A percentile compares a stretch with the other conserved stretches of the same genome.
phyloP scores from a whole-genome alignment of 1,139 yeast species.

The Saccharomyces hybrid region DNA sequence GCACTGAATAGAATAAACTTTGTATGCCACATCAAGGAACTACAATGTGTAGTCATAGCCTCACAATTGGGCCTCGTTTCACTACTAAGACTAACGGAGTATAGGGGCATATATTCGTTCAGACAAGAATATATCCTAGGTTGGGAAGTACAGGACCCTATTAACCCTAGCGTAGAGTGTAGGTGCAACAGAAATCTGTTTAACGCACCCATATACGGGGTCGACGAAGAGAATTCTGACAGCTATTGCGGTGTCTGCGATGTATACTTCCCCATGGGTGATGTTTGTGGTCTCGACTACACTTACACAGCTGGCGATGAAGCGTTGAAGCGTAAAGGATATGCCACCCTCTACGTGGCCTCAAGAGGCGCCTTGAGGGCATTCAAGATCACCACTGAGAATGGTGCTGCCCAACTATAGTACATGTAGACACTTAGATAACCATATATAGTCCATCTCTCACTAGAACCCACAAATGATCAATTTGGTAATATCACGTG shows the following conservation, averaged over 20 bases:
- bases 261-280: conserved; percentile 4
- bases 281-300: conserved; percentile 20
- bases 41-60: conserved; percentile 44
- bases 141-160: conserved; percentile 18
- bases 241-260: conserved; percentile 2
- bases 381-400: background rate
- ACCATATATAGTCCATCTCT: background rate
- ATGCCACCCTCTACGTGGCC: conserved; percentile 14
- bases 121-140: conserved; percentile 35
- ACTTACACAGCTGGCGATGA: conserved; percentile 12
- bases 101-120: conserved; percentile 48
- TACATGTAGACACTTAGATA: background rate
- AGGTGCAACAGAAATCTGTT: conserved; percentile 1
- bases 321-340: conserved; percentile 5
- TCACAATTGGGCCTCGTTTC: conserved; percentile 49
- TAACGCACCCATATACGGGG: background rate
- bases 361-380: background rate
- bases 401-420: background rate
- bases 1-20: conserved; percentile 43
- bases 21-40: conserved; percentile 41
- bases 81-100: conserved; percentile 45
- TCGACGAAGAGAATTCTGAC: background rate
- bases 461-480: background rate
- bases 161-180: background rate
- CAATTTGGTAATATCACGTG: background rate